These are phyloP conservation scores for Fusarium annulatum DNA, from an alignment of 2,329 filamentous ascomycete genomes.

Conservation along the genomic window DNA sequence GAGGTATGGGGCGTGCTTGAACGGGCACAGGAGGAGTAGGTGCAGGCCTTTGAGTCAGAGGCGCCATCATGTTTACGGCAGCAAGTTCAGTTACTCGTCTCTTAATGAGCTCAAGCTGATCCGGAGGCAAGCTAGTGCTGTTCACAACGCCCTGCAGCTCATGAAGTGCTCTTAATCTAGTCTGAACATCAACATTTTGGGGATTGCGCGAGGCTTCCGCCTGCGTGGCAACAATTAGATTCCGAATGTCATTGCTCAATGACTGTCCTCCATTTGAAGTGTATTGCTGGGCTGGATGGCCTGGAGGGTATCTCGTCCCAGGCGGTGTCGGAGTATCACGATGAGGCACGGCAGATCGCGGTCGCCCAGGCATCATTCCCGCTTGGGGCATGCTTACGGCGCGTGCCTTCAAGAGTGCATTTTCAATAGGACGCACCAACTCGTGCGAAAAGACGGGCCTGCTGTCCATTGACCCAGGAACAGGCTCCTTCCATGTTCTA, in stretches of 20 bases:
- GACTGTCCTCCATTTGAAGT: slow-evolving; percentile 53
- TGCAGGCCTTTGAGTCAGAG: slow-evolving; percentile 56
- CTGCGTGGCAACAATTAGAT: slow-evolving; percentile 78
- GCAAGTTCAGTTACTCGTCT: slow-evolving; percentile 83
- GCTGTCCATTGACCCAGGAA: slow-evolving; percentile 92
- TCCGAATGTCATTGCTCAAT: slow-evolving; percentile 85
- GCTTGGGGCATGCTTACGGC: slow-evolving; percentile 68
- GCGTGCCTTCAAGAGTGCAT: slow-evolving; percentile 86
- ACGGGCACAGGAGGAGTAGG: slow-evolving; percentile 49
- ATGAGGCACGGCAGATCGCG: slow-evolving; percentile 67
- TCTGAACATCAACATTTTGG: slow-evolving; percentile 79
- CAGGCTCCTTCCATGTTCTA: slow-evolving; percentile 97
- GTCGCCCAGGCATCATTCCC: slow-evolving; percentile 58
- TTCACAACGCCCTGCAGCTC: slow-evolving; percentile 82
- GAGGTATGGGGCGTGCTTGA: slow-evolving; percentile 49
- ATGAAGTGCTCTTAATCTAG: slow-evolving; percentile 84
- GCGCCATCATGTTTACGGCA: slow-evolving; percentile 68
- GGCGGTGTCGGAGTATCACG: slow-evolving; percentile 82
- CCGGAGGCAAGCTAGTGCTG: slow-evolving; percentile 79
- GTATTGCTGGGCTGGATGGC: slow-evolving; percentile 45
- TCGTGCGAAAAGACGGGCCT: slow-evolving; percentile 91
- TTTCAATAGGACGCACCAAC: slow-evolving; percentile 90
- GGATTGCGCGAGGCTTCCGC: slow-evolving; percentile 80
- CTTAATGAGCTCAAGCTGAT: slow-evolving; percentile 86
- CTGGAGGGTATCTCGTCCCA: slow-evolving; percentile 50